Evolutionary conservation across 2,329 filamentous ascomycete genomes (phyloP), one percentile per base, ranked within the genome.

Genomic region (Arthrinium phaeospermum): DNA sequence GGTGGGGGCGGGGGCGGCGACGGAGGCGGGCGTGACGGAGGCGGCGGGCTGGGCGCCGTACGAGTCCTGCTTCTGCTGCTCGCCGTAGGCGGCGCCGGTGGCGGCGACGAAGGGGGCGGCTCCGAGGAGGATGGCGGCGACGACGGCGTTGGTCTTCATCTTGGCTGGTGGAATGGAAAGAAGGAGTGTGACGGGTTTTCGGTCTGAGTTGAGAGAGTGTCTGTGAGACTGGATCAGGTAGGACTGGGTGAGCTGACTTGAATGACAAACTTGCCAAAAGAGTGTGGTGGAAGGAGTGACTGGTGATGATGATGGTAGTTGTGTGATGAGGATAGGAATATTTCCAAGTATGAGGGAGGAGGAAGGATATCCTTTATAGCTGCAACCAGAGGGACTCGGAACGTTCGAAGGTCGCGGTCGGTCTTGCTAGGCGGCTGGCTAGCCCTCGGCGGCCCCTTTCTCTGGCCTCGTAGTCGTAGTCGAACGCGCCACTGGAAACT

Each of bases 111-210:
- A 47, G 22, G 67, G 41, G 46, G 41, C 44, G 51, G 72, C 64
- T 47, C 69, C 72, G 49, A 69, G 19, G 49, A 73, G 69, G 34
- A 70, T 30, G 37, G 72, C 24, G 69, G 68, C n/a, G 49, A 67
- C 69, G 53, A 73, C 44, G 61, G 46, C n/a, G 72, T 73, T 71
- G 71, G 68, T 51, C 72, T 73, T 73, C 72, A 73, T 73, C 30
- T 73, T 71, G 61, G 44, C n/a, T 47, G 51, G 24, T 44, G 27
- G n/a, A 16, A 44, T 16, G 16, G 10, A 24, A n/a, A 14, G 19
- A 13, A 41, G 8, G 41, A n/a, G 34, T 34, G 41, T 10, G n/a
- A 2, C 5, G 4, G 37, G 22, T 30, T 30, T 30, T 30, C 27
- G 27, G 27, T 34, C 8, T 46, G 67, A 46, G 41, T 24, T 22